phyloP scores from a whole-genome alignment of 345 rosid genomes.

The Moricandia moricandioides region DNA sequence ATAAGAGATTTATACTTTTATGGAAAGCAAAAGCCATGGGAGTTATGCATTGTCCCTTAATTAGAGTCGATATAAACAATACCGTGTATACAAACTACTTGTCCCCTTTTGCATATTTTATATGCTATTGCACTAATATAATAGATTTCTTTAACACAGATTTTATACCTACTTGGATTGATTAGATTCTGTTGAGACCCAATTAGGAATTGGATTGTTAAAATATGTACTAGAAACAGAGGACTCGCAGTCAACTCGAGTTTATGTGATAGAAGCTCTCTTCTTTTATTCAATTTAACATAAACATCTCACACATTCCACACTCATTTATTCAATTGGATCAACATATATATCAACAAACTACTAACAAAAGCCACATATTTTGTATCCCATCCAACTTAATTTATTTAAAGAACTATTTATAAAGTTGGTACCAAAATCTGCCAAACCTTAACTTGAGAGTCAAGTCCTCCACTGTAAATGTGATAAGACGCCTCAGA shows the following conservation, averaged over 20 bases:
- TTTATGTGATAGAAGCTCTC: not conserved
- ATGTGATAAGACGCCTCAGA: conserved; percentile 44
- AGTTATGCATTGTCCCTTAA: not conserved
- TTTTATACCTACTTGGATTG: not conserved
- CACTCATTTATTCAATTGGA: conserved; percentile 4
- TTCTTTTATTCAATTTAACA: not conserved
- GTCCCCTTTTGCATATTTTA: not conserved
- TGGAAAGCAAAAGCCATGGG: not conserved
- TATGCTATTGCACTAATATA: conserved; percentile 4
- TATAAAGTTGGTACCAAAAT: conserved; percentile 43
- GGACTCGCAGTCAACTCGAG: not conserved
- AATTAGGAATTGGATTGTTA: not conserved
- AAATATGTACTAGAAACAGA: not conserved
- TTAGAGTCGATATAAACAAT: not conserved
- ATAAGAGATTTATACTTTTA: not conserved
- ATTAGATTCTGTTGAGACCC: conserved; percentile 5
- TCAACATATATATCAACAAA: not conserved
- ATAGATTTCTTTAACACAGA: not conserved
- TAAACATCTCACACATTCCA: not conserved
- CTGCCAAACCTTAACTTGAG: conserved; percentile 84
- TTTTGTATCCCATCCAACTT: not conserved
- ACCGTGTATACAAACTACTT: not conserved
- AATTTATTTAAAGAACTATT: not conserved
- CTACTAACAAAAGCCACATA: not conserved
- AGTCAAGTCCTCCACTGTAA: conserved; percentile 85